These are phyloP conservation scores for Acanthochlamys bracteata DNA, from an alignment of 106 monocot species.

Conservation along the genomic window DNA sequence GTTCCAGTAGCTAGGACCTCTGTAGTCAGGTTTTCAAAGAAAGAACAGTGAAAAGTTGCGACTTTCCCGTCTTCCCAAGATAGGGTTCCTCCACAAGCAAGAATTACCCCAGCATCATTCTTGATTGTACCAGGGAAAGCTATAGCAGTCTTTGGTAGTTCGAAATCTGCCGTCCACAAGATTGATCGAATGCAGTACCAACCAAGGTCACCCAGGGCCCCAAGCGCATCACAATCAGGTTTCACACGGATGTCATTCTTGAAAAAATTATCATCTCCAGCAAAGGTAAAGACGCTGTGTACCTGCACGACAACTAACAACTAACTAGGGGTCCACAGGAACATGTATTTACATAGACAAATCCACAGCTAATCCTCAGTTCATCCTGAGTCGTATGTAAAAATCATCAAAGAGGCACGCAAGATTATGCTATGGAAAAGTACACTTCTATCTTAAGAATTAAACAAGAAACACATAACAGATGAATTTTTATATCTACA, in stretches of 20 bases:
- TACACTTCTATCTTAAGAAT: no score
- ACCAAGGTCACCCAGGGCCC: constrained; percentile 61
- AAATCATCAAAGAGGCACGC: no score
- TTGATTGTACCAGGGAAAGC: constrained; percentile 28
- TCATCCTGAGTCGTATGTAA: no score
- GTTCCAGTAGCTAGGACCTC: constrained; percentile 38
- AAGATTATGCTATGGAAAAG: no score
- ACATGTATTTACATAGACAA: no score
- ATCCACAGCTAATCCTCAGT: no score
- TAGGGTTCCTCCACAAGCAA: constrained; percentile 51
- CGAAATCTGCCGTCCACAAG: constrained; percentile 57
- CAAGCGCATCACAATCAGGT: constrained; percentile 76
- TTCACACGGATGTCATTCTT: constrained; percentile 77
- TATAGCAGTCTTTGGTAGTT: constrained; percentile 47
- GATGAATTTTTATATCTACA: no score
- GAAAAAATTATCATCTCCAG: constrained; percentile 36
- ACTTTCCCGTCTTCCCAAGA: constrained; percentile 53
- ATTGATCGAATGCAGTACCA: constrained; percentile 79
- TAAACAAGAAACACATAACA: no score
- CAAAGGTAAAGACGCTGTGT: constrained; percentile 36
- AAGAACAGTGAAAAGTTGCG: constrained; percentile 64
- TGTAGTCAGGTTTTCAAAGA: constrained; percentile 55
- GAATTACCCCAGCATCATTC: constrained; percentile 48
- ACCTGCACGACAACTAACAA: constrained; percentile 25
- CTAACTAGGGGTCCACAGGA: no score